These are phyloP conservation scores for Dendryphion nanum DNA, from an alignment of 2,329 filamentous ascomycete genomes.

Conservation along the genomic window DNA sequence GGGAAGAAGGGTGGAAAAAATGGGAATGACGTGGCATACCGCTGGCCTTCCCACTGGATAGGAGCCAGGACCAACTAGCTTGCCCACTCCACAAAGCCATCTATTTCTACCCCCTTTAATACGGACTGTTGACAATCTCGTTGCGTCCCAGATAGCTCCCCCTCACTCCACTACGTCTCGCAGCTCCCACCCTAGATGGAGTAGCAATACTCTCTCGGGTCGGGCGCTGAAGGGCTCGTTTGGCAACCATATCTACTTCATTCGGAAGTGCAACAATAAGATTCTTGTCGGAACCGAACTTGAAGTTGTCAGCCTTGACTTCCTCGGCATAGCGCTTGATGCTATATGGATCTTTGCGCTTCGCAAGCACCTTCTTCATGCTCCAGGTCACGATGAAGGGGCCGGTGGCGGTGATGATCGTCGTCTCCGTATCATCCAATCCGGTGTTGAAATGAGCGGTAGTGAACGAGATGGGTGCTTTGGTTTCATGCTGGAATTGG, in stretches of 20 bases:
- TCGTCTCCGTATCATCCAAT: slow-evolving; percentile 76
- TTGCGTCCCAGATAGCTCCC: slow-evolving; percentile 74
- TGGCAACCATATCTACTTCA: slow-evolving; percentile 96
- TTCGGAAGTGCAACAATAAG: slow-evolving; percentile 96
- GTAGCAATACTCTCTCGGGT: slow-evolving; percentile 89
- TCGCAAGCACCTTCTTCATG: slow-evolving; percentile 81
- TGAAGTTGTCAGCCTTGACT: slow-evolving; percentile 98
- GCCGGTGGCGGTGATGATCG: slow-evolving; percentile 93
- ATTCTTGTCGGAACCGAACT: slow-evolving; percentile 95
- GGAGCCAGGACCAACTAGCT: too few species aligned
- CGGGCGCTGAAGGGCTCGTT: slow-evolving; percentile 78
- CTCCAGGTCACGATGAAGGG: slow-evolving; percentile 98
- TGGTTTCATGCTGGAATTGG: slow-evolving; percentile 96
- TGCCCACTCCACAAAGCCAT: too few species aligned
- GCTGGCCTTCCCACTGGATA: too few species aligned
- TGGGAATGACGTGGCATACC: too few species aligned
- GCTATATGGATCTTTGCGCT: slow-evolving; percentile 82
- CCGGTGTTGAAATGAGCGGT: slow-evolving; percentile 92
- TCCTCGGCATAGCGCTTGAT: slow-evolving; percentile 96
- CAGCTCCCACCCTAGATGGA: slow-evolving; percentile 48
- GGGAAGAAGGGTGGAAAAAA: too few species aligned
- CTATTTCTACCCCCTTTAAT: too few species aligned
- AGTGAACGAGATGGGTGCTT: slow-evolving; percentile 81
- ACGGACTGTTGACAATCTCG: slow-evolving; percentile 77
- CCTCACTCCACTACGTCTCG: slow-evolving; percentile 37